Conservation (phyloP, 331 rosid genomes). For the Cydonia oblonga region DNA sequence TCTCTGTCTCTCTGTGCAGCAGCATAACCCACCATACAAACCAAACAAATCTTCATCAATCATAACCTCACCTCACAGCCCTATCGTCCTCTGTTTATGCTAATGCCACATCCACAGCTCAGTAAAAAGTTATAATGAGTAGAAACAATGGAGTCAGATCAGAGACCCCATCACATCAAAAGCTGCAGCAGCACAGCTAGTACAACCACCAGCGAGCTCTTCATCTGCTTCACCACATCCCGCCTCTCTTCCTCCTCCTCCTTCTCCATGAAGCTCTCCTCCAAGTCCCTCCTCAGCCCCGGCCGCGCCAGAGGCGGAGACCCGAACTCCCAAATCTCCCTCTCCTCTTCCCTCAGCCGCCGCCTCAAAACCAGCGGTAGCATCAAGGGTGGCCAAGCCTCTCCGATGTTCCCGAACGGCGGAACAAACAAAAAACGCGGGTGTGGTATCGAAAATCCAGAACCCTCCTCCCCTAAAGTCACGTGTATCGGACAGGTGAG, state of each 20-base stretch:
- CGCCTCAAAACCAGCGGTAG: slow-evolving; percentile 66
- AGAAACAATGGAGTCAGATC: slow-evolving; percentile 32
- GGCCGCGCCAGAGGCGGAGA: slow-evolving; percentile 40
- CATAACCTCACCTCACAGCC: not conserved
- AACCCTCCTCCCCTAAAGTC: slow-evolving; percentile 89
- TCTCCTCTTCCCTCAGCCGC: slow-evolving; percentile 73
- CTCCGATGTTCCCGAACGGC: slow-evolving; percentile 77
- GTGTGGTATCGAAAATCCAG: slow-evolving; percentile 67
- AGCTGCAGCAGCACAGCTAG: slow-evolving; percentile 11
- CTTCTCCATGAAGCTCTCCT: slow-evolving; percentile 68
- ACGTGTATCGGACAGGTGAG: slow-evolving; percentile 95
- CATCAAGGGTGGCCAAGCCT: slow-evolving; percentile 79
- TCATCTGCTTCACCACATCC: slow-evolving; percentile 66
- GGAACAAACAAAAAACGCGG: slow-evolving; percentile 56
- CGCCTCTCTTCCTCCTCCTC: slow-evolving; percentile 49
- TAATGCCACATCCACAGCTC: not conserved
- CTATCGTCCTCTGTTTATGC: not conserved
- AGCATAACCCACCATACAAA: slow-evolving; percentile 12
- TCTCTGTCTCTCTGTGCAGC: not conserved
- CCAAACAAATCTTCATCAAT: slow-evolving; percentile 19
- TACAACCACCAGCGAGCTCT: slow-evolving; percentile 44
- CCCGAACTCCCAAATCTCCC: slow-evolving; percentile 54
- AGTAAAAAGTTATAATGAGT: not conserved
- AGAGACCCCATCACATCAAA: slow-evolving; percentile 36
- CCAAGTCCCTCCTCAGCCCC: slow-evolving; percentile 76